Evolutionary conservation across 2,329 filamentous ascomycete species (phyloP).

Genomic region (Arthrobotrys sphaeroides): DNA sequence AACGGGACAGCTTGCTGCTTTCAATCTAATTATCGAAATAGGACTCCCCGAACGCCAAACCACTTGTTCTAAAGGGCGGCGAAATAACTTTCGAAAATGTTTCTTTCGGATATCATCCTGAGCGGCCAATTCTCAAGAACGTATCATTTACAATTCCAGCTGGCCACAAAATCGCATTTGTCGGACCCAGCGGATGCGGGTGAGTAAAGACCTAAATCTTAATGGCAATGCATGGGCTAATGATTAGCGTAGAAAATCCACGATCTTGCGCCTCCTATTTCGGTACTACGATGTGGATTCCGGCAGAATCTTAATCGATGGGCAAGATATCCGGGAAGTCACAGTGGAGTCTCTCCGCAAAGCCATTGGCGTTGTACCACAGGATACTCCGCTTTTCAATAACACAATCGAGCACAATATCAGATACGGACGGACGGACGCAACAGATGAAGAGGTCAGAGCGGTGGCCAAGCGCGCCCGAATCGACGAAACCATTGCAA

Average conservation of each 20-base stretch:
- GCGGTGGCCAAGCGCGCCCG: slow-evolving; percentile 82
- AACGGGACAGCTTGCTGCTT: not conserved
- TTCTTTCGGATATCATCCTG: slow-evolving; percentile 87
- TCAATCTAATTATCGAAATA: slow-evolving; percentile 13
- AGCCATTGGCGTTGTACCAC: slow-evolving; percentile 92
- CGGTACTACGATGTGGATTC: slow-evolving; percentile 89
- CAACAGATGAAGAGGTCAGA: slow-evolving; percentile 75
- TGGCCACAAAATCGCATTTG: slow-evolving; percentile 93
- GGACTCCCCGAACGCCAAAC: slow-evolving; percentile 77
- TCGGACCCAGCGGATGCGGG: slow-evolving; percentile 93
- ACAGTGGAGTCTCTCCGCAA: slow-evolving; percentile 81
- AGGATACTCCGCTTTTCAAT: slow-evolving; percentile 97
- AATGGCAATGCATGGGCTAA: not conserved
- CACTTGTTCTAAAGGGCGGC: slow-evolving; percentile 79
- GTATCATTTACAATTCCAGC: slow-evolving; percentile 89
- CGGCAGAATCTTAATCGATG: slow-evolving; percentile 89
- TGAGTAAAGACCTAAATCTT: slow-evolving; percentile 7
- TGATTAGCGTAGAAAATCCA: slow-evolving; percentile 72
- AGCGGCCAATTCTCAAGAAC: slow-evolving; percentile 86
- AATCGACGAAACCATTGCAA: slow-evolving; percentile 81
- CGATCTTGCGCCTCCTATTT: slow-evolving; percentile 87
- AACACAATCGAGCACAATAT: slow-evolving; percentile 97
- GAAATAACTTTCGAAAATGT: slow-evolving; percentile 96
- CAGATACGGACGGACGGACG: slow-evolving; percentile 84
- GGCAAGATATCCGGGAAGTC: slow-evolving; percentile 87